Evolutionary conservation across 2,329 filamentous ascomycete genomes (phyloP).

Genomic region (Penicillium sp.): DNA sequence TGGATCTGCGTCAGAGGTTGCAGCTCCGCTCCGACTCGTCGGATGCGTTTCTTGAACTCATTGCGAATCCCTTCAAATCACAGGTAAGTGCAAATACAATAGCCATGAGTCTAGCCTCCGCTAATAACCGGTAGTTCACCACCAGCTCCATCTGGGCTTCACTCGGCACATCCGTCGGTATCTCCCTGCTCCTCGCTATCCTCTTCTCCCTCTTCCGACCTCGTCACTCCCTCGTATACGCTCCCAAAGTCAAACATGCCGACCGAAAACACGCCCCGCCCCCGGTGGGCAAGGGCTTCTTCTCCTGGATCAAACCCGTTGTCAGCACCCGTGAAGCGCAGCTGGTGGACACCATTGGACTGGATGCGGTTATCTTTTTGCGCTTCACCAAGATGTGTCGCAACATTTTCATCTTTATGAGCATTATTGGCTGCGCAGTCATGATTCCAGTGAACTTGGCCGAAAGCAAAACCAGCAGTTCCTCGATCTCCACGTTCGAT

Average conservation of each 20-base stretch:
- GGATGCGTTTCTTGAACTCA: constrained; percentile 45
- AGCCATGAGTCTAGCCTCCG: neutral
- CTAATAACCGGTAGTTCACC: constrained; percentile 47
- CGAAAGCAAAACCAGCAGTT: constrained; percentile 42
- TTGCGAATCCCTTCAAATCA: constrained; percentile 48
- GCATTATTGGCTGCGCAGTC: constrained; percentile 71
- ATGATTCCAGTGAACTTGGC: constrained; percentile 78
- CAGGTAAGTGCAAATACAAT: constrained; percentile 25
- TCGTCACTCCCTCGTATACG: constrained; percentile 89
- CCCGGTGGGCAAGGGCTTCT: constrained; percentile 78
- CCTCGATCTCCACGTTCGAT: constrained; percentile 33
- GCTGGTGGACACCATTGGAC: constrained; percentile 76
- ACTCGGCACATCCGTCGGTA: constrained; percentile 73
- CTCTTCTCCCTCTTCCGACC: constrained; percentile 87
- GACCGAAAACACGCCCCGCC: constrained; percentile 89
- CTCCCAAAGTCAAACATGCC: constrained; percentile 88
- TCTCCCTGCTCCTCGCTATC: constrained; percentile 72
- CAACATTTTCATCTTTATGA: constrained; percentile 77
- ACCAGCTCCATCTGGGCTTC: constrained; percentile 72
- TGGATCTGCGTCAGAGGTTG: constrained; percentile 27
- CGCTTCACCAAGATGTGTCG: constrained; percentile 88
- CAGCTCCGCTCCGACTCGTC: constrained; percentile 25
- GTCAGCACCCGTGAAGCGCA: constrained; percentile 74
- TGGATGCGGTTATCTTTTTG: constrained; percentile 90
- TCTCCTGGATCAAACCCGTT: constrained; percentile 82